Conservation (phyloP, 2,329 filamentous ascomycete species). For the Pleurostoma richardsiae region DNA sequence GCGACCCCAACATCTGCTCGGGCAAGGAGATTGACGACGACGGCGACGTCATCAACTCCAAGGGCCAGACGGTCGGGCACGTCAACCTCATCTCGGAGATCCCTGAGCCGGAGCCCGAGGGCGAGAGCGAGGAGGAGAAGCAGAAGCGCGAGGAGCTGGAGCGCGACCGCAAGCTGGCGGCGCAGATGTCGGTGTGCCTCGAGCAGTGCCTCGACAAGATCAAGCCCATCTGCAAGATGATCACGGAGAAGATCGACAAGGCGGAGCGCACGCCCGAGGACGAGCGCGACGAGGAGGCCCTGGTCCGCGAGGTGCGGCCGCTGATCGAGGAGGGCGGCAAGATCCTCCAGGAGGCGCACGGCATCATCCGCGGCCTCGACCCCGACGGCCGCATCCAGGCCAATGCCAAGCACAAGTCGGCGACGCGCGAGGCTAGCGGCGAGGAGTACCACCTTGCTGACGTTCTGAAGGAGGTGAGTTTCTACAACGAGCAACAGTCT, state of each 20-base stretch:
- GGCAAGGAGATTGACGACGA: constrained; percentile 68
- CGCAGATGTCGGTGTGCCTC: constrained; percentile 68
- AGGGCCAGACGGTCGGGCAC: constrained; percentile 63
- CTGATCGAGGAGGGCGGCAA: constrained; percentile 81
- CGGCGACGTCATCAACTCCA: constrained; percentile 66
- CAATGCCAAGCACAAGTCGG: constrained; percentile 77
- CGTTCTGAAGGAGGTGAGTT: constrained; percentile 65
- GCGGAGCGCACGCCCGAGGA: constrained; percentile 79
- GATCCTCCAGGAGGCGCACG: constrained; percentile 82
- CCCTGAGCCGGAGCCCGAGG: constrained; percentile 35
- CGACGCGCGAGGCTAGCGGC: constrained; percentile 68
- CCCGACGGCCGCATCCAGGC: constrained; percentile 82
- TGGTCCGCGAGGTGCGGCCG: constrained; percentile 81
- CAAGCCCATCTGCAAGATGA: constrained; percentile 80
- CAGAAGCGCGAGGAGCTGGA: constrained; percentile 51
- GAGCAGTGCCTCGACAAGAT: constrained; percentile 78
- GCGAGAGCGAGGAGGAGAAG: constrained; percentile 55
- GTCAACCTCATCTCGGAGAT: constrained; percentile 61
- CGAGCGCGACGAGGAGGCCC: constrained; percentile 83
- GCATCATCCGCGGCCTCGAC: constrained; percentile 79
- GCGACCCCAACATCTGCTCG: constrained; percentile 57
- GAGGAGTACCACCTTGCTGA: constrained; percentile 86
- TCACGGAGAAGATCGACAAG: constrained; percentile 75
- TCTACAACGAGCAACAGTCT: neutral
- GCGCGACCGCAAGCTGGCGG: constrained; percentile 71